Evolutionary conservation across 1,284 basidiomycete species (phyloP).

Genomic region (Apiotrichum veenhuisii): DNA sequence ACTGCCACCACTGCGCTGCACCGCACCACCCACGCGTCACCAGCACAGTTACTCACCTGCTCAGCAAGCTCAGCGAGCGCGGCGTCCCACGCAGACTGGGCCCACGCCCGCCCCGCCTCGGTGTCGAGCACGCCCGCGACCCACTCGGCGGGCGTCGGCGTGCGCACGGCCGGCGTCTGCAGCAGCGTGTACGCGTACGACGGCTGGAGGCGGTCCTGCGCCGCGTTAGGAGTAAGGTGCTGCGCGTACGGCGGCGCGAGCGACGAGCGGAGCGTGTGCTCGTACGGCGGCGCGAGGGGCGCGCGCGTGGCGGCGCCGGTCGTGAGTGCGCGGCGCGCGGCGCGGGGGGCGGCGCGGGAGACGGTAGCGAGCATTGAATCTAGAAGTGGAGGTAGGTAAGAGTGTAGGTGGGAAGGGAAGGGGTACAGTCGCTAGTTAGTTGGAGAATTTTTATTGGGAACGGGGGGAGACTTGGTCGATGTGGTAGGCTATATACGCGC

Average conservation of each 20-base stretch:
- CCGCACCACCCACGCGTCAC: too few relatives aligned
- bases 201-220: conserved; percentile 13
- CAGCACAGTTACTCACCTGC: too few relatives aligned
- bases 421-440: too few relatives aligned
- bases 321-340: conserved; percentile 17
- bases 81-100: conserved; percentile 8
- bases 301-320: conserved; percentile 15
- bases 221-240: conserved; percentile 1
- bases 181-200: conserved; percentile 17
- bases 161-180: neutral
- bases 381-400: too few relatives aligned
- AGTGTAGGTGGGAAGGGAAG: too few relatives aligned
- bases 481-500: too few relatives aligned
- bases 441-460: too few relatives aligned
- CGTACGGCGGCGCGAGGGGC: conserved; percentile 19
- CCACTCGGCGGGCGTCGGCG: conserved; percentile 12
- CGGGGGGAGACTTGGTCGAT: too few relatives aligned
- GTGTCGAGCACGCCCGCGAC: conserved; percentile 9
- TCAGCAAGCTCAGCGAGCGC: conserved; percentile 12
- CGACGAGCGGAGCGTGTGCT: conserved; percentile 11
- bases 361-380: conserved; percentile 17
- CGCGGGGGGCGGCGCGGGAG: conserved; percentile 16
- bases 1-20: too few relatives aligned
- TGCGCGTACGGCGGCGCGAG: conserved; percentile 20
- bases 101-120: conserved; percentile 15